These are phyloP conservation scores for Termitomyces sp. DNA, from an alignment of 768 basidiomycete species.

Conservation along the genomic window DNA sequence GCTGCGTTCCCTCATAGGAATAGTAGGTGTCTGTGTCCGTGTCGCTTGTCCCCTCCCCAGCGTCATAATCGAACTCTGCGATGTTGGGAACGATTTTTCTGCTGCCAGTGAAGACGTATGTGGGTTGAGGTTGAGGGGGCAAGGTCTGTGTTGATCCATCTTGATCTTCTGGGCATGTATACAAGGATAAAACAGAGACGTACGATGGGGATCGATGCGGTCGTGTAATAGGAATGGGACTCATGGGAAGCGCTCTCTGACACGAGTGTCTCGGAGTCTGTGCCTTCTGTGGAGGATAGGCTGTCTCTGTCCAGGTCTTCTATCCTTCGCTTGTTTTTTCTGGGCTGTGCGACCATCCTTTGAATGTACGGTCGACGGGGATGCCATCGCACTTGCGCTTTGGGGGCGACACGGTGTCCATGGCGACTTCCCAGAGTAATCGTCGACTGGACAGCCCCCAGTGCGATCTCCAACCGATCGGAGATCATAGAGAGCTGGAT, in stretches of 20 bases:
- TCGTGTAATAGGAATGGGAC: background rate
- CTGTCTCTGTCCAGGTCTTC: conserved; percentile 5
- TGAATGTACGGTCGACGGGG: conserved; percentile 8
- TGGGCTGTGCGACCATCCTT: background rate
- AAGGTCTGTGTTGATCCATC: conserved; percentile 4
- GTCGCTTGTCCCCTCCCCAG: conserved; percentile 6
- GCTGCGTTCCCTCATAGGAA: conserved; percentile 10
- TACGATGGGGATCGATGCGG: conserved; percentile 3
- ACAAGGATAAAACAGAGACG: background rate
- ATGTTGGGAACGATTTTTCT: conserved; percentile 19
- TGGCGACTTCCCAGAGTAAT: background rate
- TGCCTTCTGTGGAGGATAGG: conserved; percentile 6
- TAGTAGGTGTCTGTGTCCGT: conserved; percentile 14
- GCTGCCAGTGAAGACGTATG: conserved; percentile 3
- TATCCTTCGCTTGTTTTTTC: conserved; percentile 2
- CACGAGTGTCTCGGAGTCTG: conserved; percentile 13
- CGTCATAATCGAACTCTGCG: conserved; percentile 11
- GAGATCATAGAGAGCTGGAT: conserved; percentile 9
- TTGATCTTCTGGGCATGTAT: background rate
- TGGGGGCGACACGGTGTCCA: background rate
- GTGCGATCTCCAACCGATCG: conserved; percentile 7
- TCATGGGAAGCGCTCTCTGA: background rate
- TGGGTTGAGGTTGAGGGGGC: background rate
- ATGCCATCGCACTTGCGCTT: conserved; percentile 5
- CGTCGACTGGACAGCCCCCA: conserved; percentile 9